Base-by-base conservation (phyloP, 305 asterid species). In the Solanum aculeatissimum region DNA sequence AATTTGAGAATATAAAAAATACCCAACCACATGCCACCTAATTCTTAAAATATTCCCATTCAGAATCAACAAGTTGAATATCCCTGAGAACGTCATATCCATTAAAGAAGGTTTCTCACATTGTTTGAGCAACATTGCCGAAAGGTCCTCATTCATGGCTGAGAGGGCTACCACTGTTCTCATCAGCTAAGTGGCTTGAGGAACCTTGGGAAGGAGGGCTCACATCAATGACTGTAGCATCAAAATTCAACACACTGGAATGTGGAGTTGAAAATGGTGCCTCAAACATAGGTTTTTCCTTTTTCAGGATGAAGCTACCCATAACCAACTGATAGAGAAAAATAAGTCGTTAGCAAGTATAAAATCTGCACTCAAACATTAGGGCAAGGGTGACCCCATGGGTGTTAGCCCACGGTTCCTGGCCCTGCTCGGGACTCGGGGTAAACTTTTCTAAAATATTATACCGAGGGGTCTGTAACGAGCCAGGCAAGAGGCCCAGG, bases 261-360 rank as follows among this genome's bases (percentile, higher is more conserved):
- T 92, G 80, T 43, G 89, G 88, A 2, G 85, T n/a, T 85, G 74
- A 19, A 91, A 87, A 80, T 77, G 89, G 83, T 1, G 89, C 58
- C 53, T 71, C 87, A 10, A 86, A 55, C 83, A 92, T 94, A 7
- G 93, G 71, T 71, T 91, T 93, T 84, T 93, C 93, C 14, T 89
- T 97, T 23, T 93, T 94, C 9, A 93, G 92, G 80, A 93, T 91
- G 90, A 94, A 95, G 91, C 97, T 95, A 51, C 98, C 98, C 16
- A 95, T 96, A 25, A 94, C 88, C 70, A 95, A 92, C 98, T 95
- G 91, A 6, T 58, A 58, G 66, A n/a, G 32, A 58, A 58, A 1
- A 8, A 7, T 4, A 58, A 58, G 3, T 4, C 6, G 32, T n/a
- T n/a, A n/a, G n/a, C n/a, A n/a, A n/a, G n/a, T n/a, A n/a, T n/a